Evolutionary conservation across 495 filamentous ascomycete species (phyloP).

Genomic region (Cercophora sp.): DNA sequence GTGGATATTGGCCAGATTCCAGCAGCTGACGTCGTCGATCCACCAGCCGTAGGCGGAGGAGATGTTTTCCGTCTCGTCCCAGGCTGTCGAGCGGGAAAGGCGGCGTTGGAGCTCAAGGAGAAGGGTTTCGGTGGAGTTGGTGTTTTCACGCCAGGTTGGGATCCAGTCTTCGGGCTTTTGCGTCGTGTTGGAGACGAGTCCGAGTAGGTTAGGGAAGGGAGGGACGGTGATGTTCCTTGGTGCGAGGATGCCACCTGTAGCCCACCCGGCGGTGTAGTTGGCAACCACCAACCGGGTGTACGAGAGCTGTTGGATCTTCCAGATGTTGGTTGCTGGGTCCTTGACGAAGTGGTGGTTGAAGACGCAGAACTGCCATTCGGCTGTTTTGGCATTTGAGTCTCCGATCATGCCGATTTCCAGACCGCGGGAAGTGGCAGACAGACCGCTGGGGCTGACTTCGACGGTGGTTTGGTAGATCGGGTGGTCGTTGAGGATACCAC

Average conservation of each 20-base stretch:
- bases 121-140: background rate
- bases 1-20: conserved; percentile 12
- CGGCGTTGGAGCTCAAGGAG: conserved; percentile 17
- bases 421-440: conserved; percentile 9
- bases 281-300: conserved; percentile 11
- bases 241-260: conserved; percentile 8
- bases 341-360: conserved; percentile 17
- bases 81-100: conserved; percentile 14
- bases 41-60: conserved; percentile 21
- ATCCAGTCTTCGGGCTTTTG: background rate
- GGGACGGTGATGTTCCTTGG: background rate
- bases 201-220: conserved; percentile 2
- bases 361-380: conserved; percentile 16
- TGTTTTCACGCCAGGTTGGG: background rate
- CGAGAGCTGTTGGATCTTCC: conserved; percentile 14
- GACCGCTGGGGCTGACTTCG: conserved; percentile 5
- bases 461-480: conserved; percentile 19
- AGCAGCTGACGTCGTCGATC: conserved; percentile 18
- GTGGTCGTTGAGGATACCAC: conserved; percentile 20
- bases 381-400: conserved; percentile 4
- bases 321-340: conserved; percentile 12
- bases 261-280: conserved; percentile 17
- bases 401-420: conserved; percentile 21
- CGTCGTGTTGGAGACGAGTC: background rate
- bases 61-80: conserved; percentile 17